Conservation (phyloP, 345 rosid species). For the Acer negundo region DNA sequence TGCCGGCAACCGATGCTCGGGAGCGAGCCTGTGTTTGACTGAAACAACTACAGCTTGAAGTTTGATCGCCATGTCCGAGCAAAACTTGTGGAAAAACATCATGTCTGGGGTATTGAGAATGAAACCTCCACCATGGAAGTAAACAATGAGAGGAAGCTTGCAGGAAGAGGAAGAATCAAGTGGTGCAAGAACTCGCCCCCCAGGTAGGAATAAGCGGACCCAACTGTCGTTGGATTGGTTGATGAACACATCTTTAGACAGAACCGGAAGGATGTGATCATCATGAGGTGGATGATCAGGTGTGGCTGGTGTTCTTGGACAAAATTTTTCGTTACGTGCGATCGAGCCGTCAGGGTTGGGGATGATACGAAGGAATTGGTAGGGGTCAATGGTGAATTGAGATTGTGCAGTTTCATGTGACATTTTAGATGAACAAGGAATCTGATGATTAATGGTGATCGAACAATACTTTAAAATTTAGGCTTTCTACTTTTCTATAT, state of each 20-base stretch:
- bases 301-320: slow-evolving; percentile 22
- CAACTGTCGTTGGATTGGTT: slow-evolving; percentile 31
- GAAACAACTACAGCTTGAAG: slow-evolving; percentile 46
- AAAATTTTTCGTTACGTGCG: slow-evolving; percentile 23
- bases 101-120: slow-evolving; percentile 36
- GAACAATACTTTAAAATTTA: no score
- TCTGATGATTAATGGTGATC: no score
- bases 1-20: slow-evolving; percentile 72
- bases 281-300: slow-evolving; percentile 20
- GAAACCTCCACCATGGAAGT: slow-evolving; percentile 71
- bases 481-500: no score
- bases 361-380: slow-evolving; percentile 27
- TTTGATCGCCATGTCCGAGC: slow-evolving; percentile 30
- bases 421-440: background rate
- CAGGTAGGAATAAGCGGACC: slow-evolving; percentile 38
- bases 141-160: slow-evolving; percentile 58
- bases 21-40: slow-evolving; percentile 56
- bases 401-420: background rate
- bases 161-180: background rate
- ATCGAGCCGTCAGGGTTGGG: slow-evolving; percentile 44
- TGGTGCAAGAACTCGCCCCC: background rate
- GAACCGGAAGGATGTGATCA: slow-evolving; percentile 7
- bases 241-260: slow-evolving; percentile 39
- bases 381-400: slow-evolving; percentile 22
- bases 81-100: slow-evolving; percentile 22